Evolutionary conservation across 345 rosid genomes (phyloP), one percentile per base, ranked within the genome.

Genomic region (Lagerstroemia speciosa): DNA sequence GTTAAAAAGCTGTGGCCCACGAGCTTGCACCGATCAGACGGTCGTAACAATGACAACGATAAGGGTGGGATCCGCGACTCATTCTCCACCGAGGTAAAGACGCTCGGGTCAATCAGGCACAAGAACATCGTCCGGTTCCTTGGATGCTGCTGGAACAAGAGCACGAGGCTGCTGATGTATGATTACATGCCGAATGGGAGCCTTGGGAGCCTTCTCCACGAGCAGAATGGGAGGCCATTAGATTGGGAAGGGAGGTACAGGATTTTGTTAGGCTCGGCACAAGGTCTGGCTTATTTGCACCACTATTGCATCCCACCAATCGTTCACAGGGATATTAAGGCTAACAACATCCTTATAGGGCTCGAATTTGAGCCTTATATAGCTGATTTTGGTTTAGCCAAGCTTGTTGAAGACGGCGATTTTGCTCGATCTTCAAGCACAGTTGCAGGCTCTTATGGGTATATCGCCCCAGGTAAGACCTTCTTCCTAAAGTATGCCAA

Each of bases 111-210:
- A 37, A 91, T 94, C 70, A 81, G 99, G 33, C 99, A 91, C 82
- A 91, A 89, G 87, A 94, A 91, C 86, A 91, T 91, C 12, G 95
- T 94, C 19, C 77, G 95, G 77, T 88, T 94, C 80, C 75, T 94
- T 65, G 99, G 99, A 5, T 94, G 97, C 65, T 91, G 96, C 72
- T 86, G 97, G 96, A 94, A 94, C 65, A 71, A 82, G 66, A 89
- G 77, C 69, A 87, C 93, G 1, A 85, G 91, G 76, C 77, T 94
- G 74, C 79, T 94, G 34, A 89, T 94, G 99, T 91, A 94, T 46
- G 97, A 94, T 74, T 91, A 89, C 72, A 89, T 89, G 97, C 93
- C 93, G 1, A 94, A 94, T 60, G 97, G 97, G 43, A 94, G 97
- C 84, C 81, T 94, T 73, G 96, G 96, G 32, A 79, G 88, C 78